These are phyloP conservation scores for Colletotrichum sp. DNA, from an alignment of 2,329 filamentous ascomycete species.

Conservation along the genomic window DNA sequence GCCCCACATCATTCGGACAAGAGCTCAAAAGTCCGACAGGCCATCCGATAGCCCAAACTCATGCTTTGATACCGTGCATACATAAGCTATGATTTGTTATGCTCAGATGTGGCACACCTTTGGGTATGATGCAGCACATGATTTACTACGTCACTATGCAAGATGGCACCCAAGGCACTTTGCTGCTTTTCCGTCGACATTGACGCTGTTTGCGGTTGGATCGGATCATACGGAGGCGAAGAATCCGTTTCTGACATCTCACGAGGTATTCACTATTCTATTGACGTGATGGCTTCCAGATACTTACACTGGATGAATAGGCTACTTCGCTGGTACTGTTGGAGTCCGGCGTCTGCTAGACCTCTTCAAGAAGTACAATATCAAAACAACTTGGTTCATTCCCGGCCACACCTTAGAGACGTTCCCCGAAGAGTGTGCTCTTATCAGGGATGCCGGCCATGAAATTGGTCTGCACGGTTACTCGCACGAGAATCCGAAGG, in stretches of 20 bases:
- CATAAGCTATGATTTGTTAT: neutral
- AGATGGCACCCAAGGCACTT: neutral
- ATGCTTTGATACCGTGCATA: neutral
- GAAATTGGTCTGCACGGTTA: slow-evolving; percentile 70
- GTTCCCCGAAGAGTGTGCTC: slow-evolving; percentile 49
- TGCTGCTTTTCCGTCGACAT: slow-evolving; percentile 60
- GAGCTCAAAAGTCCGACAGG: neutral
- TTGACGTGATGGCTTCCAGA: neutral
- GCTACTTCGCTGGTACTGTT: slow-evolving; percentile 54
- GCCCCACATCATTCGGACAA: neutral
- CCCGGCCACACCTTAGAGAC: slow-evolving; percentile 53
- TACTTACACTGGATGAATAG: neutral
- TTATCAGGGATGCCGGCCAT: slow-evolving; percentile 50
- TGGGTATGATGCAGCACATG: neutral
- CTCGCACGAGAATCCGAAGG: slow-evolving; percentile 73
- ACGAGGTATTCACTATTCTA: slow-evolving; percentile 51
- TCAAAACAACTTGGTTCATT: slow-evolving; percentile 66
- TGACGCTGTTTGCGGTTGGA: slow-evolving; percentile 76
- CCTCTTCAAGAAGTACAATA: slow-evolving; percentile 75
- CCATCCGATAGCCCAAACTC: neutral
- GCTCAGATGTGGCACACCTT: neutral
- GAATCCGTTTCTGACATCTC: slow-evolving; percentile 76
- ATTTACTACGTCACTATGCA: neutral
- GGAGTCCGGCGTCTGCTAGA: slow-evolving; percentile 70
- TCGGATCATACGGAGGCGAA: slow-evolving; percentile 76